Evolutionary conservation across 768 basidiomycete species (phyloP), one percentile per base, ranked within the genome.

Genomic region (Dacryopinax primogenitus): DNA sequence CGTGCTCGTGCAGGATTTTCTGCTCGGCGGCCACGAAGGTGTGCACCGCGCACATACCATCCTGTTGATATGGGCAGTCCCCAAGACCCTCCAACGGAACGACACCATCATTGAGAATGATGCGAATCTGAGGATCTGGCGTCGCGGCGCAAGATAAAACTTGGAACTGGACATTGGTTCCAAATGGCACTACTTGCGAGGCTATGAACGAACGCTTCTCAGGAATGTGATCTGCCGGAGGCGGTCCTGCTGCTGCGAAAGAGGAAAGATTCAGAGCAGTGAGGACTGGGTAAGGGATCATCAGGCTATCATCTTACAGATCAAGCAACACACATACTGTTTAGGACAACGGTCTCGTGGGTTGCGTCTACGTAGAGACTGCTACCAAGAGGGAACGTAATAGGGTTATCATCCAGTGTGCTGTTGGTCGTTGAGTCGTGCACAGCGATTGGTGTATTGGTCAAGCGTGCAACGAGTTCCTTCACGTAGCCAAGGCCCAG

Each of bases 281-380:
- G 34, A 95, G 79, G 35, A 91, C 88, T 88, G 65, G 30, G 21
- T 37, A 33, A 28, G 28, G 12, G 33, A 67, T 36, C 70, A 64
- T 36, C 64, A 23, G 33, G 64, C 66, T 21, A 37, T n/a, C 3
- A 26, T 18, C 30, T 12, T 11, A n/a, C n/a, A 62, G 21, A 32
- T 9, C n/a, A 3, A 21, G 11, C 36, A 21, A 28, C 23, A 30
- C 16, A 75, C 82, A 21, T 67, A 88, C 88, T 82, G 70, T 92
- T 87, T n/a, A 92, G 76, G 0, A 93, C 84, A 37, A 93, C 88
- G n/a, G 91, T 89, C 70, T 95, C 92, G 65, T 94, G 93, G 1
- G 88, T 90, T 4, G 90, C 90, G 72, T 95, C 92, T 6, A 92
- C 90, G 66, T 92, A 94, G 34, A 94, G 72, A 64, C 78, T 81